phyloP scores from a whole-genome alignment of 495 filamentous ascomycete genomes.

The Talaromyces ruber region DNA sequence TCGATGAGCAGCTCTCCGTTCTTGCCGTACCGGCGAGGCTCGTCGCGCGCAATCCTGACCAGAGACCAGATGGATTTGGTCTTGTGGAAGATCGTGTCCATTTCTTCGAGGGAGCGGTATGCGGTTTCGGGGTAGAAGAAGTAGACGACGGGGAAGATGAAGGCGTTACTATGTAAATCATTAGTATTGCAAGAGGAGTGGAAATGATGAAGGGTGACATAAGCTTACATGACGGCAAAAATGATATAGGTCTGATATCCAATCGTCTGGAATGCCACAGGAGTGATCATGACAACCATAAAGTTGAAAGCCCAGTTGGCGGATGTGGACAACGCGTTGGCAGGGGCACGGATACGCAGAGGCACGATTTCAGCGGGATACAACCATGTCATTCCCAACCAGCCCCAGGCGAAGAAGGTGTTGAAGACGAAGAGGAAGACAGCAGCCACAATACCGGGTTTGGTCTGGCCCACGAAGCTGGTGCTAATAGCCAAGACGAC shows the following conservation, averaged over 20 bases:
- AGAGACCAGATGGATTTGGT: slow-evolving; percentile 44
- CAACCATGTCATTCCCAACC: slow-evolving; percentile 71
- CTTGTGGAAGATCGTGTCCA: slow-evolving; percentile 69
- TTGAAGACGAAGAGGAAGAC: slow-evolving; percentile 68
- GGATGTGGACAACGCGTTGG: slow-evolving; percentile 62
- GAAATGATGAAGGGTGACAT: slow-evolving; percentile 10
- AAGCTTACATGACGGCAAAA: slow-evolving; percentile 62
- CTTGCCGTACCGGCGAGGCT: slow-evolving; percentile 63
- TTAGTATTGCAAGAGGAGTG: neutral
- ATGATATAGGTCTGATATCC: slow-evolving; percentile 68
- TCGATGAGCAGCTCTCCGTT: slow-evolving; percentile 58
- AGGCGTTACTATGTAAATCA: slow-evolving; percentile 48
- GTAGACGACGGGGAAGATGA: slow-evolving; percentile 61
- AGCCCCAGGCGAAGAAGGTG: slow-evolving; percentile 69
- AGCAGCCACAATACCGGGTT: slow-evolving; percentile 38
- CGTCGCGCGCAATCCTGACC: slow-evolving; percentile 47
- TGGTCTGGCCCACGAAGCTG: slow-evolving; percentile 26
- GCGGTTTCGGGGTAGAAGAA: slow-evolving; percentile 75
- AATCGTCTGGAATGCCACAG: slow-evolving; percentile 59
- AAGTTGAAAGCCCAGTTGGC: slow-evolving; percentile 43
- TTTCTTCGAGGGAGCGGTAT: slow-evolving; percentile 64
- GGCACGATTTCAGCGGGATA: slow-evolving; percentile 71
- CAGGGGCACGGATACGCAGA: slow-evolving; percentile 61
- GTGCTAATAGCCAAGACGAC: slow-evolving; percentile 50
- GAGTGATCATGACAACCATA: slow-evolving; percentile 64